Base-by-base conservation (phyloP, 139 green algal genomes). In the Chloropicon primus region DNA sequence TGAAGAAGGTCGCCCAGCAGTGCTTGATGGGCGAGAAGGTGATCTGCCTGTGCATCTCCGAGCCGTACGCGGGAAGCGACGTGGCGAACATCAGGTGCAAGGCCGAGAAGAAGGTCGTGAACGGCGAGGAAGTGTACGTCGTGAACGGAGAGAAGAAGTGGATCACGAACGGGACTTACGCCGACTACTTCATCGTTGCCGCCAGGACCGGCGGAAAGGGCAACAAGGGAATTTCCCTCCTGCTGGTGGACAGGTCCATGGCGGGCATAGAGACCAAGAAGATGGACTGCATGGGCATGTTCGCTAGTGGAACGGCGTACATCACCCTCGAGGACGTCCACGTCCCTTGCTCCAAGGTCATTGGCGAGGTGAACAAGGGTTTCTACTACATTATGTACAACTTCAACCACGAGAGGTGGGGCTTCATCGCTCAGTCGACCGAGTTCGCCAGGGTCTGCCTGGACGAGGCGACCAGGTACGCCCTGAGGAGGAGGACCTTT, bases 121-220 rank as follows among this genome's bases (percentile, higher is more conserved):
- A 54, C 21, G 41, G 27, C 1, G 41, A 62, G 41, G 41, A 62
- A 17, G 62, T 75, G n/a, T 85, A 80, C 77, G 53, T 82, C 25
- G 81, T 85, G 72, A 82, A 77, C 25, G 81, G 81, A 23, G 77
- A 76, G 25, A 85, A 85, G 27, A 85, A 85, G 53, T 85, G 81
- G 81, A 85, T 85, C 74, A 85, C 81, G 2, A 85, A 85, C 73
- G 81, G 81, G 23, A 29, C 28, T 0, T 85, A 80, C 54, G 24
- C 41, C 0, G 77, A 85, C 75, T 85, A 85, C 72, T 85, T 85
- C 74, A 73, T 79, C 74, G 79, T 74, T 0, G 80, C 80, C 22
- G 81, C 81, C 1, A 62, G 54, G 22, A 84, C 76, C 22, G 26
- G 74, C 28, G 72, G 53, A 22, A 25, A 26, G 0, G 62, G 54